Evolutionary conservation across 495 filamentous ascomycete genomes (phyloP).

Genomic region (Elaphomyces granulatus): DNA sequence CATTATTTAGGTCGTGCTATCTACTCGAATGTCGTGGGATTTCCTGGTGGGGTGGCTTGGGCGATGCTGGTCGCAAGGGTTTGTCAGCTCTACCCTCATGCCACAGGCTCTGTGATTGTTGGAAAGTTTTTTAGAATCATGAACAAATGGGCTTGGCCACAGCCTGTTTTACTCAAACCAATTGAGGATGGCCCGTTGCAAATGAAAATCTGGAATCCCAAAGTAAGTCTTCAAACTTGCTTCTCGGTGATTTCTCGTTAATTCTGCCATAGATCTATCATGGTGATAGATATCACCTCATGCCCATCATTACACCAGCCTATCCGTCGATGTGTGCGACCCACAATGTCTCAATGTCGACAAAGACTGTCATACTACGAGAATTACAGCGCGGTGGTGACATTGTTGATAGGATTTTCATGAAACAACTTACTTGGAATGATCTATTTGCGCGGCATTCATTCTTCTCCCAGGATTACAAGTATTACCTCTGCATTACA

Average conservation of each 20-base stretch:
- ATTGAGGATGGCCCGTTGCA: constrained; percentile 74
- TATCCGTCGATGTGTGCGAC: constrained; percentile 96
- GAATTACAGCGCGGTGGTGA: constrained; percentile 66
- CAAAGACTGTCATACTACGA: constrained; percentile 64
- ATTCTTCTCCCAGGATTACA: constrained; percentile 86
- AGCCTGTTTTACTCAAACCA: constrained; percentile 73
- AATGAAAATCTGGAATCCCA: constrained; percentile 88
- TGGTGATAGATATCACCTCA: constrained; percentile 67
- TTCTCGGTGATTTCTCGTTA: neutral
- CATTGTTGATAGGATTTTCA: constrained; percentile 68
- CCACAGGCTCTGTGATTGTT: constrained; percentile 70
- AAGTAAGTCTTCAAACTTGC: constrained; percentile 35
- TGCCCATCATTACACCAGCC: constrained; percentile 95
- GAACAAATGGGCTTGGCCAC: constrained; percentile 83
- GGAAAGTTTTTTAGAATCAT: constrained; percentile 90
- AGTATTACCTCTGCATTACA: constrained; percentile 83
- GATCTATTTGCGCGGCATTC: constrained; percentile 76
- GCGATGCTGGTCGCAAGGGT: constrained; percentile 92
- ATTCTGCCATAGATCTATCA: constrained; percentile 49
- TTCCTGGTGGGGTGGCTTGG: constrained; percentile 94
- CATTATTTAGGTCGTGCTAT: constrained; percentile 51
- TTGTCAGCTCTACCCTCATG: constrained; percentile 94
- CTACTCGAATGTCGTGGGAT: constrained; percentile 90
- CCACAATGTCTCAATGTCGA: constrained; percentile 79
- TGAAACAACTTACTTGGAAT: constrained; percentile 63